Percentiles rank a stretch among this genome's conserved stretches.
Conservation (phyloP, 805 yeast species). For the Metschnikowia henanensis region DNA sequence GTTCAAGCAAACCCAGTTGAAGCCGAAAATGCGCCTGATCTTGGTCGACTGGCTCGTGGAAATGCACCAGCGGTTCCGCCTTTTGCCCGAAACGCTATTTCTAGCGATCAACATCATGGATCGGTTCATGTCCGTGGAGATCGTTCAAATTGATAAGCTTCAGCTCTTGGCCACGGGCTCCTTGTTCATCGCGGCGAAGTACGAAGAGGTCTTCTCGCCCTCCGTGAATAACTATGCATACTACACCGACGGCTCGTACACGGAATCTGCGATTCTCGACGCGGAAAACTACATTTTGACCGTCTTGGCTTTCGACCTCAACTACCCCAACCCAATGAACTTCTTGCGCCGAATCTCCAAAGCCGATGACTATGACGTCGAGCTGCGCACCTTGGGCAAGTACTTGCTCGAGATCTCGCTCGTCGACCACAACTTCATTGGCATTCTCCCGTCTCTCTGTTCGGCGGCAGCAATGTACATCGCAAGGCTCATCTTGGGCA, state of each 20-base stretch:
- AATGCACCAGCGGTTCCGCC: conserved; percentile 79
- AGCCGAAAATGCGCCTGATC: conserved; percentile 83
- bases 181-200: conserved; percentile 86
- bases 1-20: conserved; percentile 60
- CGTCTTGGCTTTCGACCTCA: conserved; percentile 68
- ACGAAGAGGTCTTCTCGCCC: conserved; percentile 90
- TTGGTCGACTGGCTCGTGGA: conserved; percentile 94
- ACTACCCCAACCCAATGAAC: conserved; percentile 88
- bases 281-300: conserved; percentile 82
- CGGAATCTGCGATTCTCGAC: conserved; percentile 75
- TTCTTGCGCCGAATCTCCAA: conserved; percentile 85
- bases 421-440: conserved; percentile 74
- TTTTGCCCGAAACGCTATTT: conserved; percentile 83
- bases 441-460: conserved; percentile 70
- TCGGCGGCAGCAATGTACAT: conserved; percentile 90
- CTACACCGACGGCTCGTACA: conserved; percentile 83
- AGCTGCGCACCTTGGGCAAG: conserved; percentile 81
- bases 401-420: conserved; percentile 76
- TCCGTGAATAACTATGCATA: conserved; percentile 82
- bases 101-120: conserved; percentile 86
- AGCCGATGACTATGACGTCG: conserved; percentile 87
- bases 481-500: conserved; percentile 71
- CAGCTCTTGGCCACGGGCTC: conserved; percentile 87
- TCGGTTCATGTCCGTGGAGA: conserved; percentile 73
- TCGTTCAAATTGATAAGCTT: conserved; percentile 72